These are phyloP conservation scores for Mycena olivaceomarginata DNA, from an alignment of 768 basidiomycete genomes.

Conservation along the genomic window DNA sequence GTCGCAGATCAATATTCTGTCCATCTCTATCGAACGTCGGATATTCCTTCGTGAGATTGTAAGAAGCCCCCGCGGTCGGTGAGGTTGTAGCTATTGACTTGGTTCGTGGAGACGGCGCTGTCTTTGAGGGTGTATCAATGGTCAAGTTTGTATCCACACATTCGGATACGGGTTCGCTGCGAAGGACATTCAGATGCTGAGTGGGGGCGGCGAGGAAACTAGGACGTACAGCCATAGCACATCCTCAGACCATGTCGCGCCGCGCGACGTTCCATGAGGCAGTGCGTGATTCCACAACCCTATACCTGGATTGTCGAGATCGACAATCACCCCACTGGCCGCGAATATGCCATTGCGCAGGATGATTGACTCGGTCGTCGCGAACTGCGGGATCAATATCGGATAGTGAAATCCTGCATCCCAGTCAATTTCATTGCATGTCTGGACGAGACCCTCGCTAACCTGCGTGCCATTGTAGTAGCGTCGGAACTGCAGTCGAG, in stretches of 20 bases:
- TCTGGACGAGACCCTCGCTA: not conserved
- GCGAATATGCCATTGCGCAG: constrained; percentile 46
- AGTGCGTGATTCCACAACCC: constrained; percentile 45
- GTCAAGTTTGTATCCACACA: constrained; percentile 51
- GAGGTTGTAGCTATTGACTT: constrained; percentile 38
- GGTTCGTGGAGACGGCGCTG: not conserved
- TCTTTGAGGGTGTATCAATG: constrained; percentile 42
- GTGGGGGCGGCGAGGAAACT: not conserved
- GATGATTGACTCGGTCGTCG: constrained; percentile 43
- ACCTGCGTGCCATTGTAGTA: constrained; percentile 44
- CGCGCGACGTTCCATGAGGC: constrained; percentile 12
- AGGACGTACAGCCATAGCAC: constrained; percentile 45
- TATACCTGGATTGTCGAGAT: constrained; percentile 46
- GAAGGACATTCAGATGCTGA: not conserved
- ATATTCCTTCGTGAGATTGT: constrained; percentile 36
- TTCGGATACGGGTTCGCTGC: constrained; percentile 44
- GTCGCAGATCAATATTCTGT: constrained; percentile 44
- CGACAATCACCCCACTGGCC: constrained; percentile 44
- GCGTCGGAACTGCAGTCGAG: constrained; percentile 37
- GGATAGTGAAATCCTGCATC: constrained; percentile 34
- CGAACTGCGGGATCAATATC: constrained; percentile 11
- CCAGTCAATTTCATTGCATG: not conserved
- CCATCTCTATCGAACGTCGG: constrained; percentile 43
- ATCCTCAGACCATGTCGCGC: constrained; percentile 47
- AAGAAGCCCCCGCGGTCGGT: constrained; percentile 47